Conservation (phyloP, 2,329 filamentous ascomycete genomes). For the Cryphonectria radicalis region DNA sequence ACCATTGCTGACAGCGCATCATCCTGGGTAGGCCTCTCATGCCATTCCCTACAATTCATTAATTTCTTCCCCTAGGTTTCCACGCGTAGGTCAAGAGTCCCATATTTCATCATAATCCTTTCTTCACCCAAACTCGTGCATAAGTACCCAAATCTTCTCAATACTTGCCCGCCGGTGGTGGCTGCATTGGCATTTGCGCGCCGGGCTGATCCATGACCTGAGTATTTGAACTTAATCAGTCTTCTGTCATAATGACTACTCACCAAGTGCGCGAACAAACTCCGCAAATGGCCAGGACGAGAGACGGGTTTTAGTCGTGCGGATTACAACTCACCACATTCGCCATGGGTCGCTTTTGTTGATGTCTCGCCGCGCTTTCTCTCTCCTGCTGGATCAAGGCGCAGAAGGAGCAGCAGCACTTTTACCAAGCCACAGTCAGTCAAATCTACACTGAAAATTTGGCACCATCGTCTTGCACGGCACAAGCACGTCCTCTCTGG, state of each 20-base stretch:
- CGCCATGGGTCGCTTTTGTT: not conserved
- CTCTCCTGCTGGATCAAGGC: constrained; percentile 26
- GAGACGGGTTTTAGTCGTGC: not conserved
- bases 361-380: constrained; percentile 14
- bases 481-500: not conserved
- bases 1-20: not conserved
- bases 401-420: constrained; percentile 24
- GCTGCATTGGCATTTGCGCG: constrained; percentile 13
- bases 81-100: not conserved
- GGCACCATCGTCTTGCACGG: not conserved
- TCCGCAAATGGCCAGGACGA: not conserved
- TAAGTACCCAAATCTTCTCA: not conserved
- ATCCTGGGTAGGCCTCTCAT: not conserved
- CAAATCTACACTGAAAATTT: not conserved
- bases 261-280: not conserved
- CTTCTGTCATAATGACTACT: not conserved
- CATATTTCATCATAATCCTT: not conserved
- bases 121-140: not conserved
- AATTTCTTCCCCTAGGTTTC: not conserved
- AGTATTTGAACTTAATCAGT: not conserved
- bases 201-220: constrained; percentile 7
- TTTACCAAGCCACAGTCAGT: not conserved
- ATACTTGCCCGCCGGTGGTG: not conserved
- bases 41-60: not conserved
- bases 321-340: constrained; percentile 11